Conservation (phyloP, 2,329 filamentous ascomycete species). For the Sporothrix phasma region DNA sequence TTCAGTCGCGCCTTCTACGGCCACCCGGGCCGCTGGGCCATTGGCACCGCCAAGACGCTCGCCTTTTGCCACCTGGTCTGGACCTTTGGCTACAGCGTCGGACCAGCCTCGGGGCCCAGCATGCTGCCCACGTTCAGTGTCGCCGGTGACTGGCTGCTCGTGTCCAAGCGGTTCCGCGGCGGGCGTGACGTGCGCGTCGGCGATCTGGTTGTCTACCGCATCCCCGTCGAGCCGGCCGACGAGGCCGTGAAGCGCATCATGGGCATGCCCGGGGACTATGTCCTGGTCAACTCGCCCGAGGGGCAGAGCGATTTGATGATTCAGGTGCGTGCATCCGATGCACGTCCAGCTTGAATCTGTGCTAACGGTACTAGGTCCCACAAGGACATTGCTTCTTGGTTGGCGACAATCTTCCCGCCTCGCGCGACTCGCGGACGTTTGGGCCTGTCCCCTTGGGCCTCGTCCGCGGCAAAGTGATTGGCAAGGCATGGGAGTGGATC, state of each 20-base stretch:
- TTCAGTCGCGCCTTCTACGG: conserved; percentile 25
- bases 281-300: conserved; percentile 54
- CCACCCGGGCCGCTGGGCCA: conserved; percentile 33
- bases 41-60: conserved; percentile 38
- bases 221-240: conserved; percentile 54
- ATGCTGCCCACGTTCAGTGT: conserved; percentile 81
- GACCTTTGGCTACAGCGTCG: conserved; percentile 53
- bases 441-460: conserved; percentile 80
- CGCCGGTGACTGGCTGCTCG: conserved; percentile 57
- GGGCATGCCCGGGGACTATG: conserved; percentile 67
- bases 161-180: conserved; percentile 56
- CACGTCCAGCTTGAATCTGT: neutral
- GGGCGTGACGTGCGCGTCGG: conserved; percentile 63
- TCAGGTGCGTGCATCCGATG: conserved; percentile 41
- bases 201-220: conserved; percentile 70
- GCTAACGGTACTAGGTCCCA: conserved; percentile 52
- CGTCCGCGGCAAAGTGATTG: conserved; percentile 72
- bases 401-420: conserved; percentile 78
- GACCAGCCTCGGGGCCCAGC: conserved; percentile 58
- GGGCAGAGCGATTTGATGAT: conserved; percentile 45
- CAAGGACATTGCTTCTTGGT: conserved; percentile 84
- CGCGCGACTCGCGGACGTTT: conserved; percentile 76
- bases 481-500: conserved; percentile 43
- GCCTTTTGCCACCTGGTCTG: conserved; percentile 40
- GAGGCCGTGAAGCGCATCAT: conserved; percentile 70